phyloP scores from a whole-genome alignment of 495 filamentous ascomycete genomes.

The Talaromyces wortmannii region DNA sequence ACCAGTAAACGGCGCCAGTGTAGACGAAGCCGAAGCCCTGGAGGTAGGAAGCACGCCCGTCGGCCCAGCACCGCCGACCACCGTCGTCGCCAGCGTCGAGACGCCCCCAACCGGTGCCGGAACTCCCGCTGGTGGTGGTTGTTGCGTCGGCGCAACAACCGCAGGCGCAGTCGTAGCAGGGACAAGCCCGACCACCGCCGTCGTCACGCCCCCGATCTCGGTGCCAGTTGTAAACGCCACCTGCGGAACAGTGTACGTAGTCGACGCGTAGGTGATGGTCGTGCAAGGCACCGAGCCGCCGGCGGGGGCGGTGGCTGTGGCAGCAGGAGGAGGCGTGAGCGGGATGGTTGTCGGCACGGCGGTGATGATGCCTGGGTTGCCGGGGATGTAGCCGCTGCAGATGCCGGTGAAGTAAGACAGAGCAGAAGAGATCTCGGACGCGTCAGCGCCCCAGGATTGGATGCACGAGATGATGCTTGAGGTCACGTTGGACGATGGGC shows the following conservation, averaged over 20 bases:
- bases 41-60: neutral
- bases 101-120: neutral
- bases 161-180: constrained; percentile 5
- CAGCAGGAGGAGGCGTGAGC: constrained; percentile 37
- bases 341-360: constrained; percentile 56
- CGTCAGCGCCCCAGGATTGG: constrained; percentile 61
- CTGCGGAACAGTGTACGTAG: constrained; percentile 68
- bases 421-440: constrained; percentile 60
- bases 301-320: constrained; percentile 12
- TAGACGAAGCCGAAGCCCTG: neutral
- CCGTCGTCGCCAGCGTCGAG: neutral
- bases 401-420: constrained; percentile 86
- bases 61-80: neutral
- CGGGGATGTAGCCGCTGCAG: constrained; percentile 65
- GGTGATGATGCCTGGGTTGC: constrained; percentile 83
- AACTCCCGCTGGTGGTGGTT: too few relatives aligned
- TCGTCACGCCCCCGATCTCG: constrained; percentile 33
- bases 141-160: neutral
- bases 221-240: constrained; percentile 58
- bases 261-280: constrained; percentile 54
- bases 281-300: constrained; percentile 41
- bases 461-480: constrained; percentile 77
- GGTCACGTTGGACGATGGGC: constrained; percentile 69
- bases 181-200: constrained; percentile 37
- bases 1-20: neutral